A percentile compares a stretch with the other conserved stretches of the same genome.
Evolutionary conservation across 139 green algal species (phyloP).

Genomic region (Chara braunii): DNA sequence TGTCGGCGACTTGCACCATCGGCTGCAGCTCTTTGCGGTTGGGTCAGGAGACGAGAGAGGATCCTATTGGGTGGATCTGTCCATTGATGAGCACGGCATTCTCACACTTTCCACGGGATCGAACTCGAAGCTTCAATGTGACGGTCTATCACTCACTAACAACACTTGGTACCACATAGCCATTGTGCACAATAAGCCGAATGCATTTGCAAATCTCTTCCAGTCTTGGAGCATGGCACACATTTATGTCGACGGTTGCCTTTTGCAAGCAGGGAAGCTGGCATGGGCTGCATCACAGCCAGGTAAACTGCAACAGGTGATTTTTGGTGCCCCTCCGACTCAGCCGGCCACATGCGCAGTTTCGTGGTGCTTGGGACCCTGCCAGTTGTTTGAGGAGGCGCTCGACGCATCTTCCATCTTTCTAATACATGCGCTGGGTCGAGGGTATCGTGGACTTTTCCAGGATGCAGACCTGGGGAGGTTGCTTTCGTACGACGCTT

Average conservation of each 20-base stretch:
- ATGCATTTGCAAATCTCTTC: constrained; percentile 14
- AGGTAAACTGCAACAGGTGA: constrained; percentile 5
- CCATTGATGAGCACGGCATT: constrained; percentile 2
- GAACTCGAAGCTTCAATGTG: not conserved
- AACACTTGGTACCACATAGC: constrained; percentile 33
- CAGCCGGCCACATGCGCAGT: not conserved
- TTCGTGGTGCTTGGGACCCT: constrained; percentile 22
- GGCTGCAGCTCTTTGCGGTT: not conserved
- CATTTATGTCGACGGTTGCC: constrained; percentile 26
- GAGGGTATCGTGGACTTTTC: constrained; percentile 27
- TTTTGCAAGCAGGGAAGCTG: constrained; percentile 28
- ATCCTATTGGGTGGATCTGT: not conserved
- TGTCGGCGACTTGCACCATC: not conserved
- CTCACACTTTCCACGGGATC: constrained; percentile 1
- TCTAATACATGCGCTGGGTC: constrained; percentile 21
- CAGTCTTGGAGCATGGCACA: constrained; percentile 12
- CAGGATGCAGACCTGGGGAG: constrained; percentile 14
- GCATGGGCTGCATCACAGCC: not conserved
- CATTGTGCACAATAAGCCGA: constrained; percentile 19
- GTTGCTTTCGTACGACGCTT: constrained; percentile 12
- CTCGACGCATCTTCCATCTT: constrained; percentile 13
- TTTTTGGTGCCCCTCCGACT: not conserved
- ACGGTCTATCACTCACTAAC: too few relatives aligned
- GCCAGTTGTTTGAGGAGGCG: constrained; percentile 27
- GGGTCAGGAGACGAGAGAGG: not conserved